phyloP scores from a whole-genome alignment of 2,329 filamentous ascomycete genomes.

The Stromatinia cepivora region DNA sequence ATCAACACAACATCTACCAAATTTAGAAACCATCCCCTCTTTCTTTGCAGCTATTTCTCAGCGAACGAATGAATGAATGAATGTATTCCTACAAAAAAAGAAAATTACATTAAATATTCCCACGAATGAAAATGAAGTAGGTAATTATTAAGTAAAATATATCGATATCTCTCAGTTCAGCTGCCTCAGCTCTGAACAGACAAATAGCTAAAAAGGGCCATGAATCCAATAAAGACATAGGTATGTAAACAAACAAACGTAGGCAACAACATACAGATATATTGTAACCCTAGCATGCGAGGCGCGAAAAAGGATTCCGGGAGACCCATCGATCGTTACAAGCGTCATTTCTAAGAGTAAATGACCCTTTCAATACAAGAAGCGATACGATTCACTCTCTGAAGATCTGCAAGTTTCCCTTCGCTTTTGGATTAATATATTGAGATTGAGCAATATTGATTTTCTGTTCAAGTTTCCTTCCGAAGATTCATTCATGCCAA shows the following conservation, averaged over 20 bases:
- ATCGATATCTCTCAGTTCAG: no score
- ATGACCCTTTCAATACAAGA: not conserved
- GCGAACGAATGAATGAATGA: no score
- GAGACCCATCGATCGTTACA: not conserved
- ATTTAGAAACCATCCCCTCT: no score
- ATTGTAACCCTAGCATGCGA: not conserved
- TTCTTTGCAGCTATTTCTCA: no score
- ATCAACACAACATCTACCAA: no score
- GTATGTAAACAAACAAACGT: not conserved
- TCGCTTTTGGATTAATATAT: not conserved
- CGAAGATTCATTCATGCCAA: not conserved
- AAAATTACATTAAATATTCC: no score
- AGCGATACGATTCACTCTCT: not conserved
- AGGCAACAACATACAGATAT: not conserved
- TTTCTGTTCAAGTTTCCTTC: not conserved
- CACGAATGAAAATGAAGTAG: no score
- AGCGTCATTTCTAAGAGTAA: not conserved
- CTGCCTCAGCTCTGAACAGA: not conserved
- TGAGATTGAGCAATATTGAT: not conserved
- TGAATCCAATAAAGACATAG: not conserved
- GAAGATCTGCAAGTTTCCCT: not conserved
- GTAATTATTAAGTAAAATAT: no score
- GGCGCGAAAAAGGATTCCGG: not conserved
- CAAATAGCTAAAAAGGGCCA: no score
- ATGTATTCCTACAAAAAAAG: no score